phyloP scores from a whole-genome alignment of 2,329 filamentous ascomycete genomes.

The Hypoxylon sp. region DNA sequence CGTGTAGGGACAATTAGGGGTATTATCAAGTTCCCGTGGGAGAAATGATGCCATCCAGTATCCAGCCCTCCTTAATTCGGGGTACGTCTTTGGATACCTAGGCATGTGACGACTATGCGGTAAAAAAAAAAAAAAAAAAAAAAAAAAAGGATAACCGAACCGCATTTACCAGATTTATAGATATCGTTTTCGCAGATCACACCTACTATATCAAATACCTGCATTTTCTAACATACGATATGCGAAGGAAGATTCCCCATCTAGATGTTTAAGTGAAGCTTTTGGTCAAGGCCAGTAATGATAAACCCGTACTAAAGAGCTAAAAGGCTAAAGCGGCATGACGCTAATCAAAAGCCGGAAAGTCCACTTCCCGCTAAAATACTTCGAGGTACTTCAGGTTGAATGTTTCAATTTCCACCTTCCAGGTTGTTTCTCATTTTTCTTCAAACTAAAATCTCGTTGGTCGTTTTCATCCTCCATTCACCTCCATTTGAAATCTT shows the following conservation, averaged over 20 bases:
- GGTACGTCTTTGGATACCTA: slow-evolving; percentile 15
- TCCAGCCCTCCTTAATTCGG: too few species aligned
- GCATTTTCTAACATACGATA: slow-evolving; percentile 23
- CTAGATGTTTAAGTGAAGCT: slow-evolving; percentile 4
- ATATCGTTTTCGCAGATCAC: slow-evolving; percentile 23
- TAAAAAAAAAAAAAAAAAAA: slow-evolving; percentile 6
- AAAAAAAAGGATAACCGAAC: background rate
- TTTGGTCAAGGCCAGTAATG: slow-evolving; percentile 15
- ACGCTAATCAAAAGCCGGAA: slow-evolving; percentile 23
- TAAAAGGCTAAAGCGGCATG: slow-evolving; percentile 23
- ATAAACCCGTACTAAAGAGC: slow-evolving; percentile 3
- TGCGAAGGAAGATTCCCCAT: slow-evolving; percentile 11
- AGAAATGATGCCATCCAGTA: slow-evolving; percentile 13
- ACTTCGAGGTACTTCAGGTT: slow-evolving; percentile 27
- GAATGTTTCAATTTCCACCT: slow-evolving; percentile 15
- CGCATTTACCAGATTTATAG: too few species aligned
- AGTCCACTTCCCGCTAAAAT: slow-evolving; percentile 6
- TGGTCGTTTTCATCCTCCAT: slow-evolving; percentile 27
- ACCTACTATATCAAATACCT: slow-evolving; percentile 24
- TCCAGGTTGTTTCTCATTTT: slow-evolving; percentile 13
- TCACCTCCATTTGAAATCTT: slow-evolving; percentile 8
- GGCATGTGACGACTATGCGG: slow-evolving; percentile 18
- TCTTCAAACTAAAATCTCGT: slow-evolving; percentile 22
- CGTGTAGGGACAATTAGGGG: background rate
- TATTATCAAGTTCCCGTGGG: slow-evolving; percentile 5